Conservation (phyloP, 306 rosid genomes). For the Casuarina glauca region DNA sequence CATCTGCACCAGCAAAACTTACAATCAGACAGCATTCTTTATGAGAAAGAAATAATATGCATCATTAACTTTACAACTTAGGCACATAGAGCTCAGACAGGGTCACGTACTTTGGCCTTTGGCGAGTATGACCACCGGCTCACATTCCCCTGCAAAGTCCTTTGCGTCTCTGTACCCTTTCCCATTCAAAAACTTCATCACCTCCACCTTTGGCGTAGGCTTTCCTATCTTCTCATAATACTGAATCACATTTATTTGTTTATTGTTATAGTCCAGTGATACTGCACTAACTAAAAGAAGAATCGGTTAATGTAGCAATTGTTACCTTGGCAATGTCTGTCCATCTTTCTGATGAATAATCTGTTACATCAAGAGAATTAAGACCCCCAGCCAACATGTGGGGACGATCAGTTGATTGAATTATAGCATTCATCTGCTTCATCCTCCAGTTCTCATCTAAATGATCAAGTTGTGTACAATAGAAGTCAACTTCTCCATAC, state of each 20-base stretch:
- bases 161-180: conserved; percentile 71
- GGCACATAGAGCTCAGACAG: neutral
- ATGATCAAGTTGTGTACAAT: conserved; percentile 89
- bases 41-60: neutral
- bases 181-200: conserved; percentile 73
- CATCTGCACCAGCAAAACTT: conserved; percentile 44
- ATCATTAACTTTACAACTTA: neutral
- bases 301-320: neutral
- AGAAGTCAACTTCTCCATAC: conserved; percentile 72
- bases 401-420: conserved; percentile 63
- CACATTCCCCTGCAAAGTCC: conserved; percentile 77
- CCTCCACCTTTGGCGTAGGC: conserved; percentile 76
- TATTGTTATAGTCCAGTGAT: neutral
- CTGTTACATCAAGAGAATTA: conserved; percentile 63
- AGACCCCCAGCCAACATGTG: conserved; percentile 83
- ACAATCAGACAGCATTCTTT: conserved; percentile 1
- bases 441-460: conserved; percentile 91
- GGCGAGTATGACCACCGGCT: conserved; percentile 80
- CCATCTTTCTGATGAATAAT: conserved; percentile 80
- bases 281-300: neutral
- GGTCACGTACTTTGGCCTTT: conserved; percentile 74
- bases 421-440: conserved; percentile 75
- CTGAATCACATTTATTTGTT: conserved; percentile 29
- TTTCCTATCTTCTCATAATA: conserved; percentile 85
- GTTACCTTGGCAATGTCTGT: conserved; percentile 65